Evolutionary conservation across 495 filamentous ascomycete genomes (phyloP), one percentile per base, ranked within the genome.

Genomic region (Penicillium daleae): DNA sequence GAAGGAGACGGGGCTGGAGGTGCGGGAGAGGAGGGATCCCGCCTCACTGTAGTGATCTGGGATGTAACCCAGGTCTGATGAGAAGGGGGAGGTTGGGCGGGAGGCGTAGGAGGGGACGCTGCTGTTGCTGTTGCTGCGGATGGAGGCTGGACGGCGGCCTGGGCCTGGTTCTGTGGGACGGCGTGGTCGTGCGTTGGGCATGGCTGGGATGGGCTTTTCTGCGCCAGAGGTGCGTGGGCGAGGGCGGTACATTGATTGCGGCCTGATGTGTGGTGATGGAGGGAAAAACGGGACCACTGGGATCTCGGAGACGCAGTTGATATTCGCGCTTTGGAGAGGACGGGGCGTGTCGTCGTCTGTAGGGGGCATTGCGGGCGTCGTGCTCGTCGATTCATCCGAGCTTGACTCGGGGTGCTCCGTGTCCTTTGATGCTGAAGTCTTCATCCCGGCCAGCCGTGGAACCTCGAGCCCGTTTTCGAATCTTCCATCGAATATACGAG

Each of bases 91-190:
- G 10, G 44, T 17, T 2, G 67, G 61, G 15, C 65, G 63, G 6
- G 69, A 56, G 2, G 67, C 66, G 48, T 66, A 73, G 19, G 65
- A 63, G 2, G 66, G 62, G 6, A 73, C 55, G 59, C 65, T 74
- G 53, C 60, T 66, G 42, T 64, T 74, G 64, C 74, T 72, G 52
- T 66, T 61, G 51, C 59, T 80, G 61, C 72, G 73, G 2, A 70
- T 59, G 2, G 77, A 71, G 5, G 70, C 62, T 1, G 73, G 73
- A 1, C 72, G 74, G 1, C 53, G 66, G 60, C 42, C 27, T 56
- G 61, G 66, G 60, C 42, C 27, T 56, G 61, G 22, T 9, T 73
- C 66, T 46, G 74, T 65, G 50, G 65, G 67, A 5, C 61, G 66
- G n/a, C 60, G 65, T 51, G 32, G 15, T 22, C 40, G 58, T 29